Conservation (phyloP, 352 stramenopile species). For the Pythium brachiatum region DNA sequence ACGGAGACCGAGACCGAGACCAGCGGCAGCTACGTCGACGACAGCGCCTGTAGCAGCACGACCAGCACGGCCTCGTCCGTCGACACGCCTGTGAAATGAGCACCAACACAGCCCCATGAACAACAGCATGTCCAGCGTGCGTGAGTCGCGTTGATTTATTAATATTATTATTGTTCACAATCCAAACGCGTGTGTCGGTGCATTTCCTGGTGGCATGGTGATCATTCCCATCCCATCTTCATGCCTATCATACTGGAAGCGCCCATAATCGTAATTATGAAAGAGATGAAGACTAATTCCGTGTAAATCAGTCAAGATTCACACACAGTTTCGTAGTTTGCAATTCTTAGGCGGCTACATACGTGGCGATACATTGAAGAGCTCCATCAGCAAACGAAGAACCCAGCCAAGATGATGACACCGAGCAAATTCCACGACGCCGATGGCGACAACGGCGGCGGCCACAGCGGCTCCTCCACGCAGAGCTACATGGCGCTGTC, state of each 20-base stretch:
- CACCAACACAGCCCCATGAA: neutral
- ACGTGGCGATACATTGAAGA: neutral
- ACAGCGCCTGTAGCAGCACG: conserved; percentile 38
- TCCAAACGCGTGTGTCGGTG: too few species aligned
- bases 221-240: too few species aligned
- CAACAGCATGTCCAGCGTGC: neutral
- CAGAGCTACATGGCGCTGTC: conserved; percentile 14
- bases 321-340: neutral
- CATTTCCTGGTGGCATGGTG: neutral
- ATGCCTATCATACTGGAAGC: too few species aligned
- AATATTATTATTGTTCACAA: conserved; percentile 27
- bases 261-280: neutral
- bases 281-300: neutral
- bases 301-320: neutral
- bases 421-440: conserved; percentile 15
- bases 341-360: neutral
- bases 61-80: conserved; percentile 35
- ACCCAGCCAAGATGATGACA: conserved; percentile 20
- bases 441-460: conserved; percentile 9
- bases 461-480: neutral
- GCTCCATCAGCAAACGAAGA: conserved; percentile 1
- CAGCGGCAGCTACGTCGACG: conserved; percentile 31
- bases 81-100: conserved; percentile 25
- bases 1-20: conserved; percentile 24
- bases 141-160: conserved; percentile 21